phyloP scores from a whole-genome alignment of 352 stramenopile species.

The Phytophthora pini region DNA sequence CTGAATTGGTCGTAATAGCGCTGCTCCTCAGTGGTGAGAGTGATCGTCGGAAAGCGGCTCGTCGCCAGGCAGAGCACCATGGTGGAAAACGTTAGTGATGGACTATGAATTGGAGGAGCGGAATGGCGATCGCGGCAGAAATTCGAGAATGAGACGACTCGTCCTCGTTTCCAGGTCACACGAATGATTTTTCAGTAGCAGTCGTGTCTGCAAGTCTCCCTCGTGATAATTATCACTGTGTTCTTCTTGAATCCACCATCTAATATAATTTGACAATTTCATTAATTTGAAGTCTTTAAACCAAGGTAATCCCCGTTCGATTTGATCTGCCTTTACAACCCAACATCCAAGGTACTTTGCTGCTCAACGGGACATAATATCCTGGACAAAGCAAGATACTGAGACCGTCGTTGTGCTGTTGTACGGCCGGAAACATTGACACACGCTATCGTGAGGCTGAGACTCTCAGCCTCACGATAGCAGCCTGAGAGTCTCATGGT shows the following conservation, averaged over 20 bases:
- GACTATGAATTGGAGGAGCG: background rate
- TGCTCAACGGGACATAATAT: background rate
- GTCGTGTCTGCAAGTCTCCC: background rate
- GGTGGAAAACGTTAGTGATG: background rate
- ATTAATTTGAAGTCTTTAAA: background rate
- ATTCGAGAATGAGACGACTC: conserved; percentile 15
- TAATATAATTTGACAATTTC: background rate
- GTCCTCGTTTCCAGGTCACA: background rate
- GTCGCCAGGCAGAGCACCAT: conserved; percentile 25
- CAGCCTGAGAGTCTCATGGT: background rate
- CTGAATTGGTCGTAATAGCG: conserved; percentile 37
- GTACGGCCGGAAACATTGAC: conserved; percentile 13
- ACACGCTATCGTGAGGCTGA: conserved; percentile 4
- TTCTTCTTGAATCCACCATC: background rate
- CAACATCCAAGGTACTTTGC: no score
- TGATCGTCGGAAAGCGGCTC: conserved; percentile 39
- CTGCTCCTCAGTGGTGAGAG: conserved; percentile 35
- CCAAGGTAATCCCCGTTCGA: background rate
- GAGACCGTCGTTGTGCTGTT: conserved; percentile 18
- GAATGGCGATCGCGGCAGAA: conserved; percentile 1
- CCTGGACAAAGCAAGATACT: conserved; percentile 7
- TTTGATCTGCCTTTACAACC: conserved; percentile 1
- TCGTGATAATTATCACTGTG: conserved; percentile 5
- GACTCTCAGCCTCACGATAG: background rate
- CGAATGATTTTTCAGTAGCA: conserved; percentile 11